Percentiles rank a stretch among this genome's conserved stretches.
Evolutionary conservation across 345 rosid genomes (phyloP).

Genomic region (Citrus australasica): DNA sequence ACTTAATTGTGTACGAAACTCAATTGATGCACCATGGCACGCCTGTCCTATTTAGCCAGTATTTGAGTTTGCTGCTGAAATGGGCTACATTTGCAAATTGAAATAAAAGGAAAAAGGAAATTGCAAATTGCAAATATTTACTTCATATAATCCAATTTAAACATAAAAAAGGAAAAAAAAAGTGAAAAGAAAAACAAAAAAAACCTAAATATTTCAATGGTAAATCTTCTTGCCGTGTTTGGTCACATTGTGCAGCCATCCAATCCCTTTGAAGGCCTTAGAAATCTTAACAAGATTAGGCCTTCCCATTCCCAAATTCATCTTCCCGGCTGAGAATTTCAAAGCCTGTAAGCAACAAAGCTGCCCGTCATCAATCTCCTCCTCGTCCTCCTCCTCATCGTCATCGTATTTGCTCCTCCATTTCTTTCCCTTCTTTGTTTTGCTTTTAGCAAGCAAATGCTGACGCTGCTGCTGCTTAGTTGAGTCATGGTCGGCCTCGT

Average conservation of each 20-base stretch:
- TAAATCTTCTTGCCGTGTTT: slow-evolving; percentile 49
- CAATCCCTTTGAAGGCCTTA: slow-evolving; percentile 73
- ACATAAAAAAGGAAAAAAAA: neutral
- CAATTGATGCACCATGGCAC: neutral
- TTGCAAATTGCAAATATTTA: slow-evolving; percentile 1
- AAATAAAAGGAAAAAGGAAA: neutral
- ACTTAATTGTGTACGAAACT: neutral
- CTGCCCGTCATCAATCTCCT: slow-evolving; percentile 44
- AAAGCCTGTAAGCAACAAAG: slow-evolving; percentile 87
- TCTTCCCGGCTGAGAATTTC: slow-evolving; percentile 85
- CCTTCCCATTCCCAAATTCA: slow-evolving; percentile 84
- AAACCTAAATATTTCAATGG: slow-evolving; percentile 5
- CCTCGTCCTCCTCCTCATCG: slow-evolving; percentile 47
- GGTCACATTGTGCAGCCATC: slow-evolving; percentile 61
- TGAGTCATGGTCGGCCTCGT: slow-evolving; percentile 46
- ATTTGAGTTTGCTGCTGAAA: no score
- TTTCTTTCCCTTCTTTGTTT: slow-evolving; percentile 32
- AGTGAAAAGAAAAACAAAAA: neutral
- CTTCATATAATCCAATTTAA: neutral
- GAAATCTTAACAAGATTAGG: slow-evolving; percentile 71
- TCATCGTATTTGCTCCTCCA: neutral
- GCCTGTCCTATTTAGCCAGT: neutral
- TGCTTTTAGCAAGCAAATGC: slow-evolving; percentile 15
- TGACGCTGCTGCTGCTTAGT: slow-evolving; percentile 15
- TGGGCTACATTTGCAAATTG: neutral